Conservation (phyloP, 371 early-diverging fungal genomes). For the Rhizomucor miehei region DNA sequence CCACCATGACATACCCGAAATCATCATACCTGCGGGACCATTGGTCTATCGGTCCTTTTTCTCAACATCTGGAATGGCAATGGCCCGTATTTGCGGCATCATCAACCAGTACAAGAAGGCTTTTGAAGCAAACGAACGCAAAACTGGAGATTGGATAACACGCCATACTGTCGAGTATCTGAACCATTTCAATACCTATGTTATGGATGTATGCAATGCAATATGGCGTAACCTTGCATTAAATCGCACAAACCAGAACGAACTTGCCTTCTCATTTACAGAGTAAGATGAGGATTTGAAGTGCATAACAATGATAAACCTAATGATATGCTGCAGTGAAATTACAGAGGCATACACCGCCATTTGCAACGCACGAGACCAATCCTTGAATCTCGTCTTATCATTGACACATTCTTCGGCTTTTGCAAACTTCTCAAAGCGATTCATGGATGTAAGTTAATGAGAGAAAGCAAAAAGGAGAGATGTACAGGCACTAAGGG, state of each 20-base stretch:
- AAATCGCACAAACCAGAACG: slow-evolving; percentile 29
- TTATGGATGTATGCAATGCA: slow-evolving; percentile 57
- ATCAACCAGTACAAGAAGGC: slow-evolving; percentile 44
- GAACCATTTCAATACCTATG: slow-evolving; percentile 52
- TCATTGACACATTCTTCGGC: slow-evolving; percentile 50
- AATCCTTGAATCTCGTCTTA: slow-evolving; percentile 28
- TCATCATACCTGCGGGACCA: slow-evolving; percentile 51
- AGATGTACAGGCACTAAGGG: background rate
- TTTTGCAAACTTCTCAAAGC: slow-evolving; percentile 42
- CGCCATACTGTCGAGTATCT: slow-evolving; percentile 46
- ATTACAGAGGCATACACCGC: slow-evolving; percentile 22
- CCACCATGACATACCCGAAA: slow-evolving; percentile 45
- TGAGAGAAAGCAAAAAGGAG: background rate
- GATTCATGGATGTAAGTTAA: slow-evolving; percentile 32
- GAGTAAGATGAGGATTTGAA: slow-evolving; percentile 25
- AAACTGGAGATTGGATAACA: slow-evolving; percentile 26
- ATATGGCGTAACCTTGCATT: slow-evolving; percentile 52
- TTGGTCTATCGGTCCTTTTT: slow-evolving; percentile 53
- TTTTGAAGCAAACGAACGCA: slow-evolving; percentile 34
- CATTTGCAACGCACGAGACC: slow-evolving; percentile 29
- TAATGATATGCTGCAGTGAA: no score
- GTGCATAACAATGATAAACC: no score
- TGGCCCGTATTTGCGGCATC: slow-evolving; percentile 57
- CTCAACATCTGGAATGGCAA: slow-evolving; percentile 48
- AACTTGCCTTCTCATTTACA: slow-evolving; percentile 39